Percentiles rank a stretch among this genome's conserved stretches.
Conservation (phyloP, 1,284 basidiomycete genomes). For the Microstroma glucosiphilum region DNA sequence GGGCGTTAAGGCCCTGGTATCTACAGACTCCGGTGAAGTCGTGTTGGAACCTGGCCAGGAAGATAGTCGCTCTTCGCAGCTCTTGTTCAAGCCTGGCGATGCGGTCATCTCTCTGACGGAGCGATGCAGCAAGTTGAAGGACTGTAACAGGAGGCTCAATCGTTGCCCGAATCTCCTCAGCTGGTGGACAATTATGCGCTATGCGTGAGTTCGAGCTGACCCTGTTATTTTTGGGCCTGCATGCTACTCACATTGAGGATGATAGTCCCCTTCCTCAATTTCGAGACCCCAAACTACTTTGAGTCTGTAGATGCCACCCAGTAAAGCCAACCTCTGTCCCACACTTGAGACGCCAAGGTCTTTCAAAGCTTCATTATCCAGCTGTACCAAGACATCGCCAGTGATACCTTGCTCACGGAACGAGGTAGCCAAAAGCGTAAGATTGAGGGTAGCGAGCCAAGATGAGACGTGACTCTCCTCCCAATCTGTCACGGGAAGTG, state of each 20-base stretch:
- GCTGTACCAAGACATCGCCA: constrained; percentile 43
- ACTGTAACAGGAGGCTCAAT: background rate
- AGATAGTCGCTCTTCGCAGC: constrained; percentile 33
- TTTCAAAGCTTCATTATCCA: constrained; percentile 43
- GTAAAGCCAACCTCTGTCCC: constrained; percentile 43
- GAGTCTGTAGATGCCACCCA: constrained; percentile 38
- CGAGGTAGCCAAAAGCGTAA: background rate
- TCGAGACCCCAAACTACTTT: constrained; percentile 40
- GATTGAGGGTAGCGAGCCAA: constrained; percentile 1
- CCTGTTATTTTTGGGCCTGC: background rate
- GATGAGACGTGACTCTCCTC: background rate
- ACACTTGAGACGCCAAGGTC: constrained; percentile 44
- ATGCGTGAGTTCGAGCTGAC: background rate
- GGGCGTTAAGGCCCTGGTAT: constrained; percentile 17
- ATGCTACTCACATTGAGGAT: constrained; percentile 5
- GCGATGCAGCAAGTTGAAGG: constrained; percentile 8
- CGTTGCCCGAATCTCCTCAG: background rate
- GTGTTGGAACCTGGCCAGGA: constrained; percentile 33
- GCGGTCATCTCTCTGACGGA: constrained; percentile 35
- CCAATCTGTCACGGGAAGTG: background rate
- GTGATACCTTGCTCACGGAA: constrained; percentile 39
- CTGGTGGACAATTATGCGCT: constrained; percentile 5
- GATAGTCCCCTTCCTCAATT: constrained; percentile 44
- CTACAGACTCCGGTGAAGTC: constrained; percentile 32
- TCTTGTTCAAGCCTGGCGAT: constrained; percentile 43